A percentile compares a stretch with the other conserved stretches of the same genome.
Conservation (phyloP, 73 alveolate species). For the Tetrahymena borealis region DNA sequence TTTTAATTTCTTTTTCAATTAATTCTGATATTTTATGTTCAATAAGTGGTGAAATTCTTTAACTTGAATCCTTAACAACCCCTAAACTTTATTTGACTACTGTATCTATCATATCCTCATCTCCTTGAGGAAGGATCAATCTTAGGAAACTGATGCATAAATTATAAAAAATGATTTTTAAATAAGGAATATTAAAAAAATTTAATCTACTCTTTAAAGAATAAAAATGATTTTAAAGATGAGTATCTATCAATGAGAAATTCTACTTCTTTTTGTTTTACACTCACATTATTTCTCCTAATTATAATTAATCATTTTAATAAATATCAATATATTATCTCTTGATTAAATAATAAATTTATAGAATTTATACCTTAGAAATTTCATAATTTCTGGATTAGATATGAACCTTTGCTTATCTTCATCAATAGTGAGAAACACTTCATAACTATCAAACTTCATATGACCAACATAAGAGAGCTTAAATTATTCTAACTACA, state of each 20-base stretch:
- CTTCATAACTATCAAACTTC: neutral
- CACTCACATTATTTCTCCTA: neutral
- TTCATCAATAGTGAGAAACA: neutral
- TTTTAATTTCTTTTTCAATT: neutral
- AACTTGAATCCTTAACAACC: neutral
- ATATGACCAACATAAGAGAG: neutral
- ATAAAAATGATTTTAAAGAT: neutral
- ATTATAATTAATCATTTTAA: no score
- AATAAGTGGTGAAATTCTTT: neutral
- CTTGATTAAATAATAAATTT: no score
- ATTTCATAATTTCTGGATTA: neutral
- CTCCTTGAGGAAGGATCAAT: neutral
- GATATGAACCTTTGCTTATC: neutral
- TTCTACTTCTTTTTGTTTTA: neutral
- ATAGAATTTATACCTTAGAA: neutral
- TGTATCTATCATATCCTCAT: neutral
- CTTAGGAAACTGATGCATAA: neutral
- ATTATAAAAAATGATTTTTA: neutral
- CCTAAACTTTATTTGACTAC: neutral
- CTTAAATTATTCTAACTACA: neutral
- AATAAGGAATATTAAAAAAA: neutral
- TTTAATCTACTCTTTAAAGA: neutral
- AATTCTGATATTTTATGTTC: neutral
- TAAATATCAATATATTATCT: no score
- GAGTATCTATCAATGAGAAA: neutral